phyloP scores from a whole-genome alignment of 352 stramenopile species.

The Globisporangium solare region DNA sequence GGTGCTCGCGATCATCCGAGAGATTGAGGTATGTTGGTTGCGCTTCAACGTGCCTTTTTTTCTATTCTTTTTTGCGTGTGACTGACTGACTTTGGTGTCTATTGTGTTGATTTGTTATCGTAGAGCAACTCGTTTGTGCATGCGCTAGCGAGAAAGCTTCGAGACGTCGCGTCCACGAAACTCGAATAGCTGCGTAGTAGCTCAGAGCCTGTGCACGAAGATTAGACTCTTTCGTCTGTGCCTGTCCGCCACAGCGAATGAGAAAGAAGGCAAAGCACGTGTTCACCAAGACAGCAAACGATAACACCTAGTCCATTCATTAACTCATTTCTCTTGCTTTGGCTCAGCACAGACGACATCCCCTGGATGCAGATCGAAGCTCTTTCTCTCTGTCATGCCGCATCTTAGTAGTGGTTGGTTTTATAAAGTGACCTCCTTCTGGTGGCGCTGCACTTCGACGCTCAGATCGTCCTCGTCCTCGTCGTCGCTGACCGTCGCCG shows the following conservation, averaged over 20 bases:
- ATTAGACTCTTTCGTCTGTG: too few relatives aligned
- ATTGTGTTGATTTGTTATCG: constrained; percentile 5
- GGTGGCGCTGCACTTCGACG: neutral
- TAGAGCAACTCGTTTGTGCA: constrained; percentile 70
- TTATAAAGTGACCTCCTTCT: neutral
- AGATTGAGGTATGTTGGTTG: constrained; percentile 57
- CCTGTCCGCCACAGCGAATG: too few relatives aligned
- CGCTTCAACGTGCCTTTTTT: constrained; percentile 2
- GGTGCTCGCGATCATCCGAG: constrained; percentile 54
- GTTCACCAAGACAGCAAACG: too few relatives aligned
- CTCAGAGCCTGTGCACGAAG: neutral
- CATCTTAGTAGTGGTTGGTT: neutral
- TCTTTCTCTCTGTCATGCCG: neutral
- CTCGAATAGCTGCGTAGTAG: neutral
- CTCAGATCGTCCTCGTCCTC: neutral
- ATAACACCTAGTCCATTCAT: too few relatives aligned
- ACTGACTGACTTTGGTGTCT: constrained; percentile 5
- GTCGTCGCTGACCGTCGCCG: neutral
- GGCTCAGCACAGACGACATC: neutral
- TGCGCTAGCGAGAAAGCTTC: constrained; percentile 57
- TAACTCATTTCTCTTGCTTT: neutral
- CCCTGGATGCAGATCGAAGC: neutral
- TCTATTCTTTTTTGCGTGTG: neutral
- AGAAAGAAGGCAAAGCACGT: too few relatives aligned
- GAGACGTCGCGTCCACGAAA: constrained; percentile 37